Conservation (phyloP, 2,329 filamentous ascomycete genomes). For the Aspergillus udagawae region DNA sequence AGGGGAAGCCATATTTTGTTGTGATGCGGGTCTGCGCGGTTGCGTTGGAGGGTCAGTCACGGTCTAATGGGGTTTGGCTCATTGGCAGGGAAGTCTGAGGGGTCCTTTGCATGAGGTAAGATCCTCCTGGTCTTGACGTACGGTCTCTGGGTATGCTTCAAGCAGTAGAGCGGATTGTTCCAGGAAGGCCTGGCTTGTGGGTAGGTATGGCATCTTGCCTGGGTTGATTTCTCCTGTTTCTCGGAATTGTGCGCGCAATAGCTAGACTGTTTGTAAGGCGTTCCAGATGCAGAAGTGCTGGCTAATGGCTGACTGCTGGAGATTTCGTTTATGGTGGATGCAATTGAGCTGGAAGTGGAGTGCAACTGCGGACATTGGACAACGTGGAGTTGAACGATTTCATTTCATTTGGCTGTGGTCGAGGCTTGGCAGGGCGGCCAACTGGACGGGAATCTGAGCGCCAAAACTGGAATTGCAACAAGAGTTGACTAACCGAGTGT, state of each 20-base stretch:
- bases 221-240: background rate
- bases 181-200: slow-evolving; percentile 85
- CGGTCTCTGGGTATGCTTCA: slow-evolving; percentile 78
- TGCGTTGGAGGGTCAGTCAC: background rate
- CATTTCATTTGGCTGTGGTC: background rate
- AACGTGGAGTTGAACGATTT: background rate
- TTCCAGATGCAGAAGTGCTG: background rate
- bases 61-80: slow-evolving; percentile 5
- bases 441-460: background rate
- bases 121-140: slow-evolving; percentile 43
- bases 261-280: background rate
- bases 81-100: background rate
- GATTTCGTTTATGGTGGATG: background rate
- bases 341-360: background rate
- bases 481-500: background rate
- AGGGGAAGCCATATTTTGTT: slow-evolving; percentile 76
- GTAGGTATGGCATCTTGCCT: slow-evolving; percentile 68
- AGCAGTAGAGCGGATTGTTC: slow-evolving; percentile 81
- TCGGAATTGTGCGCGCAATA: background rate
- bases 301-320: no score
- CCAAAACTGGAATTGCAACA: background rate
- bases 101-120: background rate
- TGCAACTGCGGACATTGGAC: background rate
- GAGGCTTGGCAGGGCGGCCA: background rate
- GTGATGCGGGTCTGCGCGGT: slow-evolving; percentile 77